Evolutionary conservation across 768 basidiomycete genomes (phyloP), one percentile per base, ranked within the genome.

Genomic region (Tylopilus rubrobrunneus): DNA sequence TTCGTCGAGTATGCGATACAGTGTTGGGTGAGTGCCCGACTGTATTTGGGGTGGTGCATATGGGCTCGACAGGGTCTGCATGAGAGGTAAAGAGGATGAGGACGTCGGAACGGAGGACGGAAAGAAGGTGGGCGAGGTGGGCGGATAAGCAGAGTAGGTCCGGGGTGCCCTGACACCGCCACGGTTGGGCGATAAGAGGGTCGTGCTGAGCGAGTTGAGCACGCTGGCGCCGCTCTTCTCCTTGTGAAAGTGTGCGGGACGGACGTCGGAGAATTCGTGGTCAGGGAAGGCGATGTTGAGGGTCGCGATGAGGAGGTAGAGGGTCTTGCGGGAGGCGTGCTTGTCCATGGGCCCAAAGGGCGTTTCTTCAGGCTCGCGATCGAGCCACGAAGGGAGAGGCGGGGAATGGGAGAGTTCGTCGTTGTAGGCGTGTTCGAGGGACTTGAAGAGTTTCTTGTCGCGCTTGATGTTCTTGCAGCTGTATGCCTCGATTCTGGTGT

Each of bases 201-300:
- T 92, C 53, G 84, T 89, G 71, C 89, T 89, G 56, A 95, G 82
- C 3, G 89, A 82, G 64, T 89, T 88, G 54, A 96, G 83, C 41
- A 96, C 89, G 68, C 73, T 79, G 4, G 89, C 88, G 31, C 79
- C 79, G 37, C 76, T 85, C 70, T 81, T 80, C 70, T 95, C 92
- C 53, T 86, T 86, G 66, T 81, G 84, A 72, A 99, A 99, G 62
- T 96, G 88, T 10, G 86, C 86, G 0, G 94, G 90, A 27, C 88
- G 83, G 48, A 97, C 87, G 68, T 91, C 87, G 7, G 91, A 90
- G 76, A 98, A 99, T 66, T 98, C 95, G 74, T 98, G 82, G 80
- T 98, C 96, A 2, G 96, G 96, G 67, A 95, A 99, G 7, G 96
- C 95, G 64, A 92, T 84, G 76, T 99, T 99, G 64, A 99, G 86